Percentiles rank a stretch among this genome's conserved stretches.
phyloP scores from a whole-genome alignment of 192 early-diverging fungal species.

The Powellomyces hirtus region DNA sequence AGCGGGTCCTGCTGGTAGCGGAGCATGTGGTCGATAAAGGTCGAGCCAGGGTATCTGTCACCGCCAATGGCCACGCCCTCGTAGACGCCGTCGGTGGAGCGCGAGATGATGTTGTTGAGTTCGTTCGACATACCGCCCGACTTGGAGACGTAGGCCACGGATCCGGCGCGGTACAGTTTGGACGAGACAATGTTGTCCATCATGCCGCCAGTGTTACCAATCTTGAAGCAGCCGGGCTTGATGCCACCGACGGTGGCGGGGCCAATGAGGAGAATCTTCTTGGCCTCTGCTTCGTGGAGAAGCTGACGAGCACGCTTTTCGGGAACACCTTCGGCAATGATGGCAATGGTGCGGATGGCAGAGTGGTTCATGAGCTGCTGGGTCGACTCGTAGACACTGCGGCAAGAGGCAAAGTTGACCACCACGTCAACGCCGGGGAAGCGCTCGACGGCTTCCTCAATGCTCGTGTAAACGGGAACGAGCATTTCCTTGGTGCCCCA shows the following conservation, averaged over 20 bases:
- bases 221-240: slow-evolving; percentile 99
- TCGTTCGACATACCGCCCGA: slow-evolving; percentile 99
- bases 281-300: slow-evolving; percentile 76
- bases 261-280: slow-evolving; percentile 86
- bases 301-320: slow-evolving; percentile 93
- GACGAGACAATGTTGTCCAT: slow-evolving; percentile 99
- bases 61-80: slow-evolving; percentile 99
- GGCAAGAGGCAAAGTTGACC: slow-evolving; percentile 98
- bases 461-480: slow-evolving; percentile 86
- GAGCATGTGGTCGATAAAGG: slow-evolving; percentile 97
- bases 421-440: slow-evolving; percentile 93
- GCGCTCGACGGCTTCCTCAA: slow-evolving; percentile 77
- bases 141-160: slow-evolving; percentile 98
- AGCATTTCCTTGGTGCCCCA: slow-evolving; percentile 99
- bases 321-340: slow-evolving; percentile 99
- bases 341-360: slow-evolving; percentile 92
- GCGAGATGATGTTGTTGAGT: slow-evolving; percentile 98
- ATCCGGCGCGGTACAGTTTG: slow-evolving; percentile 95
- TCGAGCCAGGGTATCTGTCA: slow-evolving; percentile 96
- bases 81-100: slow-evolving; percentile 94
- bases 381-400: slow-evolving; percentile 90
- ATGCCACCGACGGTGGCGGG: slow-evolving; percentile 99
- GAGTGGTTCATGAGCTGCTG: slow-evolving; percentile 78
- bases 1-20: slow-evolving; percentile 90
- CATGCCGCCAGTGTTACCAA: slow-evolving; percentile 99